A percentile compares a stretch with the other conserved stretches of the same genome.
Evolutionary conservation across 1,284 basidiomycete species (phyloP).

Genomic region (Microbotryum scabiosae): DNA sequence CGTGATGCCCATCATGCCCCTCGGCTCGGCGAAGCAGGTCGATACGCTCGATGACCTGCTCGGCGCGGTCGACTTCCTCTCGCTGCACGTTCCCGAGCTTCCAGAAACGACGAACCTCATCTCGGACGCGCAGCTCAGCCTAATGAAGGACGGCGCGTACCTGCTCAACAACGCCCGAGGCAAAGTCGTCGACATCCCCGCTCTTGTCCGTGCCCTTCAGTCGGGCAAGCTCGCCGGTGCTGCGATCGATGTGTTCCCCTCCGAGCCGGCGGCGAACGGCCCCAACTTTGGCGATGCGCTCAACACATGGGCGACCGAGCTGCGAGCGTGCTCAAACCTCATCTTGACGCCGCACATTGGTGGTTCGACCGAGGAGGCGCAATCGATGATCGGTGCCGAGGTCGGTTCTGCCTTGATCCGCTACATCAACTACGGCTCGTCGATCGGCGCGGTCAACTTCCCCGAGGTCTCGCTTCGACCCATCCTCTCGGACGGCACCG

Average conservation of each 20-base stretch:
- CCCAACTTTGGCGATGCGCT: constrained; percentile 71
- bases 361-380: constrained; percentile 97
- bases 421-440: constrained; percentile 88
- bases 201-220: constrained; percentile 71
- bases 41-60: constrained; percentile 74
- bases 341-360: constrained; percentile 98
- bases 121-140: constrained; percentile 60
- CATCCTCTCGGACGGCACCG: constrained; percentile 63
- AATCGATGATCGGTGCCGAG: constrained; percentile 92
- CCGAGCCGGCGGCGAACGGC: constrained; percentile 86
- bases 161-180: constrained; percentile 98
- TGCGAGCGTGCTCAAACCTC: constrained; percentile 71
- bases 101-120: constrained; percentile 96
- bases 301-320: constrained; percentile 67
- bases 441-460: constrained; percentile 93
- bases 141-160: constrained; percentile 93
- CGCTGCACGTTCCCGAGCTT: constrained; percentile 92
- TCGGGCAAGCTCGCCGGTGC: constrained; percentile 84
- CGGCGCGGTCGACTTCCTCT: constrained; percentile 78
- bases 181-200: constrained; percentile 87
- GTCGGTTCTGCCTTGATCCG: constrained; percentile 76
- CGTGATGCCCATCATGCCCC: constrained; percentile 93
- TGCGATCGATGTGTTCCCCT: constrained; percentile 90
- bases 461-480: constrained; percentile 94
- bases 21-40: constrained; percentile 86